These are phyloP conservation scores for Clarkia xantiana DNA, from an alignment of 345 rosid species.

Conservation along the genomic window DNA sequence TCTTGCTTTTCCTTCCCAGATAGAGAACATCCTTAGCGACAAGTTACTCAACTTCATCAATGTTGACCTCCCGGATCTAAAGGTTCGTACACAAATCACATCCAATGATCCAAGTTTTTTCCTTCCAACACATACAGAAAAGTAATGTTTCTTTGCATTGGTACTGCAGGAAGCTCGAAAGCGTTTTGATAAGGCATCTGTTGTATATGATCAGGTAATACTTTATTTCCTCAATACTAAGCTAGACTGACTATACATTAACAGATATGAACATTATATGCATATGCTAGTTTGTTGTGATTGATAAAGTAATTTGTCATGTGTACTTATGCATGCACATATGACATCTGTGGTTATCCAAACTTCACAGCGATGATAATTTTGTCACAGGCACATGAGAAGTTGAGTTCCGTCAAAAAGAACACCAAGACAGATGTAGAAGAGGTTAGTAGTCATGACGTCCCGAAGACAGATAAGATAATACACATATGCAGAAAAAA, in stretches of 20 bases:
- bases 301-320: too few species aligned
- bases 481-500: too few species aligned
- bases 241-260: too few species aligned
- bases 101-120: too few species aligned
- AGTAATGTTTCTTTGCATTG: conserved; percentile 8
- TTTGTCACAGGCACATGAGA: conserved; percentile 67
- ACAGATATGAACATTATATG: too few species aligned
- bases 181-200: conserved; percentile 88
- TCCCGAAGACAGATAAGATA: conserved; percentile 10
- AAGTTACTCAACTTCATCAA: conserved; percentile 74
- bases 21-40: conserved; percentile 84
- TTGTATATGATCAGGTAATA: conserved; percentile 78
- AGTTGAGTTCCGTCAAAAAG: conserved; percentile 80
- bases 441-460: conserved; percentile 55
- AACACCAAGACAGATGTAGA: conserved; percentile 70
- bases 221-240: too few species aligned
- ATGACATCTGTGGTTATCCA: too few species aligned
- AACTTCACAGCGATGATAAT: too few species aligned
- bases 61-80: conserved; percentile 73
- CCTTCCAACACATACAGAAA: too few species aligned
- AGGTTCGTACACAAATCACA: conserved; percentile 24
- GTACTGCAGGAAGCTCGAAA: conserved; percentile 83
- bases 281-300: too few species aligned
- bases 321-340: too few species aligned
- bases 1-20: conserved; percentile 25